Percentiles rank a stretch among this genome's conserved stretches.
phyloP scores from a whole-genome alignment of 73 alveolate species.

The Tetrahymena borealis region DNA sequence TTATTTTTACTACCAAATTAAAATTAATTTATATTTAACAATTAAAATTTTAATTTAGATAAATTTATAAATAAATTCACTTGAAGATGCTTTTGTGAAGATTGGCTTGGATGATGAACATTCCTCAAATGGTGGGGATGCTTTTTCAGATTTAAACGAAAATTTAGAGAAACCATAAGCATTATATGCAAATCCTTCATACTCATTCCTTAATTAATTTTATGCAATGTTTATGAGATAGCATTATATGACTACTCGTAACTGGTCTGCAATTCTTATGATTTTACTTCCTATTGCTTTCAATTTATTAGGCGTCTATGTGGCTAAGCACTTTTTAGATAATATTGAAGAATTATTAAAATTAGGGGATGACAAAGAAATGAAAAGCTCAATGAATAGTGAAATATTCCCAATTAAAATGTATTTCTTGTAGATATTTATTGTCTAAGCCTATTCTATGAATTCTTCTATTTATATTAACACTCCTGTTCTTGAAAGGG shows the following conservation, averaged over 20 bases:
- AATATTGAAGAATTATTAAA: not conserved
- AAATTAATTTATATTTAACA: not conserved
- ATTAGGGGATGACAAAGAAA: not conserved
- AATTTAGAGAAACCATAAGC: not conserved
- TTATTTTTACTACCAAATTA: not conserved
- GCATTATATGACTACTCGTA: not conserved
- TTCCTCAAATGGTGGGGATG: no score
- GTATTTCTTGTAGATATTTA: not conserved
- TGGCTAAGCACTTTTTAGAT: not conserved
- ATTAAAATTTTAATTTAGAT: not conserved
- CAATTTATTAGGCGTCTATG: not conserved
- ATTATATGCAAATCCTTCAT: not conserved
- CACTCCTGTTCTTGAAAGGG: conserved; percentile 15
- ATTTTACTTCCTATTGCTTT: not conserved
- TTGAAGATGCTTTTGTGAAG: conserved; percentile 94
- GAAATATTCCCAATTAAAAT: not conserved
- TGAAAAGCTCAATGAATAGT: not conserved
- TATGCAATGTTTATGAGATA: not conserved
- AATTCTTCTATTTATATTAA: conserved; percentile 25
- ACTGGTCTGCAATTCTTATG: not conserved
- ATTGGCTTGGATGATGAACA: conserved; percentile 55
- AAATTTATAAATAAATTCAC: conserved; percentile 76
- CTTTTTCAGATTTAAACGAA: not conserved
- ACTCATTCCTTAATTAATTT: not conserved
- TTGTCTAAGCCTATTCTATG: conserved; percentile 19